Base-by-base conservation (phyloP, 345 rosid species). In the Syzygium grande region DNA sequence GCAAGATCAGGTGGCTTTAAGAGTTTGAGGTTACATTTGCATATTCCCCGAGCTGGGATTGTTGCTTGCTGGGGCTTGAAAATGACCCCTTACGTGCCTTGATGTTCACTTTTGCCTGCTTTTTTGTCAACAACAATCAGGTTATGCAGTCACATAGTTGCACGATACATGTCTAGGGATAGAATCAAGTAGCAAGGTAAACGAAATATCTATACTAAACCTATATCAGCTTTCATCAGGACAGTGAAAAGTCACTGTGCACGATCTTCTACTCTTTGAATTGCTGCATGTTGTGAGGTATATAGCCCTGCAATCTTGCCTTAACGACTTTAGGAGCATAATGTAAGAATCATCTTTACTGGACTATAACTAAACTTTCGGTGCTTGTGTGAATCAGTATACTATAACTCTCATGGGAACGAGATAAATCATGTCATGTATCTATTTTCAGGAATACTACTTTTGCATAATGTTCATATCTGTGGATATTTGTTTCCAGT, bases 1-100 rank as follows among this genome's bases (percentile, higher is more conserved):
- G 99, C 98, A 96, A 91, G 99, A 98, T 89, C 97, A 94, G 87
- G 94, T 96, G 91, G 99, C 96, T 59, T 92, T 96, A 89, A 95
- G 94, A 89, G 99, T 95, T 86, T 94, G 89, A 94, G 85, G 77
- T 68, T 68, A 61, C 58, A 13, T 84, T 85, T 85, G 54, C 63
- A 85, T 85, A 29, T 84, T 17, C 2, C n/a, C 7, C 4, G 8
- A 73, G 49, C 49, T 73, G 83, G 49, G 83, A 73, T 73, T 73
- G 49, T 73, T 38, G 8, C 1, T 73, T 73, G 49, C 83, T 22
- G 13, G 80, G 83, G 83, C 27, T 73, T 73, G 49, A 41, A 21
- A 73, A 73, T 73, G 21, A 73, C 83, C 83, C 83, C 49, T 34
- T 38, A 73, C 34, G 83, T 73, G 83, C 83, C 49, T 73, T 38